phyloP scores from a whole-genome alignment of 2,329 filamentous ascomycete genomes.

The Didymella lethalis region DNA sequence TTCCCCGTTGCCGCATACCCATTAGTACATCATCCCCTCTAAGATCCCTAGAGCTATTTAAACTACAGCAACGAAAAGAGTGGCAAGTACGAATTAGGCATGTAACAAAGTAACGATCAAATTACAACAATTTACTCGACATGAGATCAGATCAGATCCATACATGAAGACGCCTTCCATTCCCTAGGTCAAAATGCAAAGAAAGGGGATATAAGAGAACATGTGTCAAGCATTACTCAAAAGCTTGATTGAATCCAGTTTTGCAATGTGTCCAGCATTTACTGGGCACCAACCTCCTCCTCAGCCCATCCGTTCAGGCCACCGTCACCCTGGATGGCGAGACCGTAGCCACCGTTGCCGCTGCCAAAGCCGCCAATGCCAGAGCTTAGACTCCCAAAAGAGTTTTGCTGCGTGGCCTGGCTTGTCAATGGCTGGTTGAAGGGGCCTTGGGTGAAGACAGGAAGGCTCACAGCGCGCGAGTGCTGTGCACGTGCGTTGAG shows the following conservation, averaged over 20 bases:
- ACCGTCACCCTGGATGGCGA: constrained; percentile 66
- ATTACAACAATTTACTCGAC: constrained; percentile 36
- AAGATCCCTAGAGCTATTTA: constrained; percentile 36
- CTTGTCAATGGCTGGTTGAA: constrained; percentile 56
- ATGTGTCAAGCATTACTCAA: constrained; percentile 12
- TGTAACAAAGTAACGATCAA: constrained; percentile 24
- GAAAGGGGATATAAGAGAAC: constrained; percentile 27
- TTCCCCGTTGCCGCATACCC: constrained; percentile 5
- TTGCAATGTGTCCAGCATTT: constrained; percentile 18
- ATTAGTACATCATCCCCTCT: constrained; percentile 16
- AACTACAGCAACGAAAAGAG: constrained; percentile 34
- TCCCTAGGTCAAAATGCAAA: constrained; percentile 26
- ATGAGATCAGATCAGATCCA: constrained; percentile 24
- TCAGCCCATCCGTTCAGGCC: constrained; percentile 69
- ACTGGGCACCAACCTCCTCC: constrained; percentile 67
- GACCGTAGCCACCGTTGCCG: constrained; percentile 63
- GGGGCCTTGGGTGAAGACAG: constrained; percentile 70
- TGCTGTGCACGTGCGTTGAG: constrained; percentile 66
- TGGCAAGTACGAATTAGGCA: constrained; percentile 29
- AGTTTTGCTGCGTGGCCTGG: constrained; percentile 53
- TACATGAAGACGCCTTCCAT: constrained; percentile 20
- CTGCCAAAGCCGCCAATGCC: constrained; percentile 65
- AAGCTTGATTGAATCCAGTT: constrained; percentile 6
- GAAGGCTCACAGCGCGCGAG: constrained; percentile 88
- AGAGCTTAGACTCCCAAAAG: constrained; percentile 66